Conservation (phyloP, 2,329 filamentous ascomycete genomes). For the Neobulgaria alba region DNA sequence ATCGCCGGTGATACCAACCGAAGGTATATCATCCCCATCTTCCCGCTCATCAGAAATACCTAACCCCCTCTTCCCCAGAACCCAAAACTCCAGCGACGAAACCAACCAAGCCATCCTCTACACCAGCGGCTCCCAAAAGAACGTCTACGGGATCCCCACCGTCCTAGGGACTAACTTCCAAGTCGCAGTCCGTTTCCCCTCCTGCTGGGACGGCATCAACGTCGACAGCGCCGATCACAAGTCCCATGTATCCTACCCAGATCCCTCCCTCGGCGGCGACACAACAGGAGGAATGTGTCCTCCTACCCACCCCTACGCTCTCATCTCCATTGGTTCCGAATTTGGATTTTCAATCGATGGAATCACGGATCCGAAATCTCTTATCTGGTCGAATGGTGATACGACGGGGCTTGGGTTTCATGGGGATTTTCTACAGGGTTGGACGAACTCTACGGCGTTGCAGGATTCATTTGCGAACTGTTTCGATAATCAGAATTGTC, state of each 20-base stretch:
- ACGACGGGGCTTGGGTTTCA: constrained; percentile 12
- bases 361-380: constrained; percentile 6
- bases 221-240: constrained; percentile 13
- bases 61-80: neutral
- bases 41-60: neutral
- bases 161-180: constrained; percentile 2
- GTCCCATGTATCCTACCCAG: constrained; percentile 8
- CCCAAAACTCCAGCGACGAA: constrained; percentile 3
- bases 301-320: constrained; percentile 10
- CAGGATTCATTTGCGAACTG: constrained; percentile 8
- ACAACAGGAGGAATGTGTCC: constrained; percentile 13
- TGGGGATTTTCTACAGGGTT: constrained; percentile 15
- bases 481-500: constrained; percentile 3
- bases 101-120: constrained; percentile 8
- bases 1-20: constrained; percentile 8
- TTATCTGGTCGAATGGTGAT: constrained; percentile 11
- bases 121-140: neutral
- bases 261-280: constrained; percentile 5
- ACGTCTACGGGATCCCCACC: constrained; percentile 2
- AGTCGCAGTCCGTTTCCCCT: constrained; percentile 12
- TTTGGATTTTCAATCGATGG: constrained; percentile 11
- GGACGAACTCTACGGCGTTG: constrained; percentile 6
- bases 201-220: constrained; percentile 19
- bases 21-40: constrained; percentile 1
- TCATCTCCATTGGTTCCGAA: constrained; percentile 11